Evolutionary conservation across 129 eudicot species (phyloP), one percentile per base, ranked within the genome.

Genomic region (Silybum marianum): DNA sequence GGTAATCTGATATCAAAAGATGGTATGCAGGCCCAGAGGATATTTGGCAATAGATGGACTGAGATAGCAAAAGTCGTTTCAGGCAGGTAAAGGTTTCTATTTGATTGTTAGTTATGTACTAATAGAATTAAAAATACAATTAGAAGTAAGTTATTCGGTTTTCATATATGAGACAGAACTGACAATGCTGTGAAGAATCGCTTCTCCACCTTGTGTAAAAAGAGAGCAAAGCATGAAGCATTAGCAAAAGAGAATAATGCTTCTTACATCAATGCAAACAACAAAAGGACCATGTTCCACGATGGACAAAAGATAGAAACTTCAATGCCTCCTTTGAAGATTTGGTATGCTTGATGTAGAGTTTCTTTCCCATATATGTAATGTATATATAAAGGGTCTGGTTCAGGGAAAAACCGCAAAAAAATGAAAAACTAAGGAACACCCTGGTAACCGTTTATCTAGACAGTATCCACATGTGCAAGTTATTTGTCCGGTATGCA

Each of bases 41-140:
- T 95, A 68, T 95, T 92, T 82, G 99, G 99, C 42, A 95, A 93
- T 85, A 83, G 99, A 78, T 95, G 99, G 99, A 95, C 99, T 28
- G 99, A 93, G 83, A 95, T 95, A 78, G 99, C 99, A 7, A 95
- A 95, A 93, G 99, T 95, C 71, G 99, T 95, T 72, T 93, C 99
- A 78, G 99, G 99, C 86, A 95, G 99, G 99, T 95, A 89, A 82
- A 73, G 74, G 65, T 30, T 82, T 76, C 22, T 44, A 36, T 73
- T 70, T 54, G 32, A 36, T 81, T 71, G 1, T 3, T 25, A 16
- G 0, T 11, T 22, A 71, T 71, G 24, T 30, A 13, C 2, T 24
- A 4, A 3, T 58, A 62, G 16, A 54, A 63, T 66, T 69, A 19
- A 69, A 26, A 19, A 73, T 48, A 24, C 25, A 19, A 69, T 1